Base-by-base conservation (phyloP, 495 filamentous ascomycete genomes). In the Penicillium pulvis region DNA sequence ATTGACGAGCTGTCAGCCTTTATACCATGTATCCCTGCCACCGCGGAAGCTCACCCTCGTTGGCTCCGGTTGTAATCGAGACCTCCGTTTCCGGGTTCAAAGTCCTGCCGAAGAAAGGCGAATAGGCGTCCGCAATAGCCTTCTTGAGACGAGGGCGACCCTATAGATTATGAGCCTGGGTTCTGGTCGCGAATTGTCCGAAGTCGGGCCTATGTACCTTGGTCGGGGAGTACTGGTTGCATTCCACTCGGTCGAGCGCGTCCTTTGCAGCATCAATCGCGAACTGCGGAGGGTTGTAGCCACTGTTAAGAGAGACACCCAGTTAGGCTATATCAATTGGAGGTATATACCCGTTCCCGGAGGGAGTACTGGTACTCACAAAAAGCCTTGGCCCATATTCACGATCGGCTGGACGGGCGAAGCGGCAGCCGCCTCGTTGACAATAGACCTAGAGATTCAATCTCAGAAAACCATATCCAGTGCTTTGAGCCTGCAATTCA, bases 371-470 rank as follows among this genome's bases (percentile, higher is more conserved):
- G 39, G 47, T 20, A 71, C 81, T 68, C 65, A 85, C 80, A 94
- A 96, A 80, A 95, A 96, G n/a, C 92, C 92, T 75, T 97, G 92
- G 51, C 92, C 92, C 87, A 97, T 92, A 74, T 96, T 97, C 60
- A 95, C 85, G 63, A 97, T 93, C 56, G 92, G 91, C 69, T 96
- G 91, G 47, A 89, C 86, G 8, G 93, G 90, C 10, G 92, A 96
- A 7, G 90, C 89, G 6, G 83, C 83, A 0, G 86, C 86, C 0
- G 90, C 94, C 80, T 98, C 94, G 65, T 98, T 98, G 79, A 98
- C 86, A 72, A 97, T 96, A 41, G 90, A 87, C 91, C 91, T 96
- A 58, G 7, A 41, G 45, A 11, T 6, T 8, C 26, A 20, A 53
- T 33, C 12, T 41, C 43, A 24, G 43, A 20, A 23, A 16, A 31